Evolutionary conservation across 202 grass and related monocot genomes (phyloP).

Genomic region (Hordeum pubiflorum): DNA sequence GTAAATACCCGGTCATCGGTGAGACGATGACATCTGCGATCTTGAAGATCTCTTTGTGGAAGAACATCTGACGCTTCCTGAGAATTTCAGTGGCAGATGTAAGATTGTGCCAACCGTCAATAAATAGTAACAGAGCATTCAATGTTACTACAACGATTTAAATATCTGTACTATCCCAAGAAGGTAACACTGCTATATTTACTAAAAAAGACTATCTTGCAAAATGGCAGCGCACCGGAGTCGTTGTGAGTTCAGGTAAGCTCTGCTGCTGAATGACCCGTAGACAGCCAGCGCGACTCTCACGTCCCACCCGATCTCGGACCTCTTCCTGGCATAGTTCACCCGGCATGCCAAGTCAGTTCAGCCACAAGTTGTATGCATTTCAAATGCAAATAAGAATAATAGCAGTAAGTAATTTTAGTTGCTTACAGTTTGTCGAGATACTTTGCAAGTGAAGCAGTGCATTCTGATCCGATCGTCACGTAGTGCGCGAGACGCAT

Average conservation of each 20-base stretch:
- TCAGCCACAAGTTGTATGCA: neutral
- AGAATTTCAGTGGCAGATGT: too few species aligned
- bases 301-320: conserved; percentile 82
- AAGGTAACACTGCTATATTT: neutral
- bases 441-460: conserved; percentile 68
- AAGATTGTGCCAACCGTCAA: neutral
- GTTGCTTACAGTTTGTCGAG: conserved; percentile 64
- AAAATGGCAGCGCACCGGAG: conserved; percentile 36
- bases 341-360: neutral
- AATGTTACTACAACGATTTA: neutral
- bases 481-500: conserved; percentile 93
- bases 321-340: conserved; percentile 34
- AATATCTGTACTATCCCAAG: neutral
- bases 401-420: neutral
- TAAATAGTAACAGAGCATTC: neutral
- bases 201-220: neutral
- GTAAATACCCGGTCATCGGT: conserved; percentile 74
- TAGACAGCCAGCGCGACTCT: conserved; percentile 68
- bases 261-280: conserved; percentile 81
- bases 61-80: conserved; percentile 90
- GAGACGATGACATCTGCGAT: conserved; percentile 86
- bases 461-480: conserved; percentile 91
- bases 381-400: neutral
- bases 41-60: conserved; percentile 94
- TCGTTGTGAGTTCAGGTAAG: conserved; percentile 83